Base-by-base conservation (phyloP, 2,329 filamentous ascomycete species). In the Metarhizium rileyi region DNA sequence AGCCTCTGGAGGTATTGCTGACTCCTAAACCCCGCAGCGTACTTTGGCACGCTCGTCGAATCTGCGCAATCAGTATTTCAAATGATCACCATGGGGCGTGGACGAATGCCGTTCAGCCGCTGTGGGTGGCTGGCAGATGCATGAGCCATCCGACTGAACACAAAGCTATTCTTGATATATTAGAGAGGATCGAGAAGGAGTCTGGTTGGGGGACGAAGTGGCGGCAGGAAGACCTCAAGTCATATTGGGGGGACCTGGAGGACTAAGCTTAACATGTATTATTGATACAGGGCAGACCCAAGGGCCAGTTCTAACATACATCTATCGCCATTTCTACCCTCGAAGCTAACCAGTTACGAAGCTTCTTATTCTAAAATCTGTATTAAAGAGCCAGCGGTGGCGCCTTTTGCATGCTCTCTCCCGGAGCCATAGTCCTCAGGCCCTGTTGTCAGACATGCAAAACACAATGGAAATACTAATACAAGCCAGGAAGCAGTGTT, bases 201-300 rank as follows among this genome's bases (percentile, higher is more conserved):
- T 74, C 70, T 6, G 76, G 76, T 0, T 79, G 75, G 74, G 68
- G 69, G 3, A 77, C 76, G 1, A 66, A 66, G 51, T 79, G 75
- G 75, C 61, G 76, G 40, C 71, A 68, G 0, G 71, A 77, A 16
- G 75, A 79, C 58, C 45, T 80, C 44, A 70, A 69, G 43, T 69
- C 73, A 45, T 72, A 72, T 49, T 79, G 74, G 75, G 74, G 74
- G 0, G 69, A 73, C 35, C 46, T 61, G 46, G 57, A 52, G 4
- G 56, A 60, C 33, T 60, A 52, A 57, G 14, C 7, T 44, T 4
- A 7, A 12, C 16, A 25, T 23, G 23, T 44, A 47, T 8, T 4
- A 43, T 12, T 26, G 20, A 20, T 16, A 27, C 3, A 14, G 3
- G 33, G 20, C 22, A 27, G 18, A 40, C n/a, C 20, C 14, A 36